Evolutionary conservation across 257 asterid genomes (phyloP).

Genomic region (Marsdenia floribunda): DNA sequence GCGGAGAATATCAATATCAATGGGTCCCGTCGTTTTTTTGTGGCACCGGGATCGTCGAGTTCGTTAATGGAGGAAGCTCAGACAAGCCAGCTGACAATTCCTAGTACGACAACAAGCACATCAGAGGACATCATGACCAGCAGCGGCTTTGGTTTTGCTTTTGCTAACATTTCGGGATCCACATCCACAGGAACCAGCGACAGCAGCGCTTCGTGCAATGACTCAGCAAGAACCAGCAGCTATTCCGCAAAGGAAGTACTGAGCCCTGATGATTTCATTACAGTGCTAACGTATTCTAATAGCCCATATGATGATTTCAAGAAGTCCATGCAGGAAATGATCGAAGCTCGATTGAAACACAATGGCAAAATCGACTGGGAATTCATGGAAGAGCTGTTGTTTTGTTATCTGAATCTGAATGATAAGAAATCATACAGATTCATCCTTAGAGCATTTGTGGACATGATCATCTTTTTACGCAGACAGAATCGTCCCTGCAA

Average conservation of each 20-base stretch:
- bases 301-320: conserved; percentile 29
- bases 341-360: conserved; percentile 31
- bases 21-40: conserved; percentile 20
- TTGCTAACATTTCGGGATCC: too few relatives aligned
- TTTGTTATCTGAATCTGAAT: conserved; percentile 64
- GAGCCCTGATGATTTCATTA: conserved; percentile 23
- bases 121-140: neutral
- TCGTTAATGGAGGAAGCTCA: conserved; percentile 32
- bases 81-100: conserved; percentile 22
- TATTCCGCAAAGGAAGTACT: neutral
- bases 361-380: conserved; percentile 65
- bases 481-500: conserved; percentile 28
- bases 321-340: conserved; percentile 37
- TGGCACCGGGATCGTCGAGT: conserved; percentile 20
- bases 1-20: conserved; percentile 20
- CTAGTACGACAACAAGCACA: conserved; percentile 2
- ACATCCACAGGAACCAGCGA: conserved; percentile 2
- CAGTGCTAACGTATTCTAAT: conserved; percentile 22
- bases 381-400: conserved; percentile 72
- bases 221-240: neutral
- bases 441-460: conserved; percentile 68
- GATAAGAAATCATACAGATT: conserved; percentile 47
- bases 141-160: neutral
- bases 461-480: conserved; percentile 44
- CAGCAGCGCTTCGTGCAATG: neutral